Base-by-base conservation (phyloP, 805 yeast genomes). In the Kazachstania viticola region DNA sequence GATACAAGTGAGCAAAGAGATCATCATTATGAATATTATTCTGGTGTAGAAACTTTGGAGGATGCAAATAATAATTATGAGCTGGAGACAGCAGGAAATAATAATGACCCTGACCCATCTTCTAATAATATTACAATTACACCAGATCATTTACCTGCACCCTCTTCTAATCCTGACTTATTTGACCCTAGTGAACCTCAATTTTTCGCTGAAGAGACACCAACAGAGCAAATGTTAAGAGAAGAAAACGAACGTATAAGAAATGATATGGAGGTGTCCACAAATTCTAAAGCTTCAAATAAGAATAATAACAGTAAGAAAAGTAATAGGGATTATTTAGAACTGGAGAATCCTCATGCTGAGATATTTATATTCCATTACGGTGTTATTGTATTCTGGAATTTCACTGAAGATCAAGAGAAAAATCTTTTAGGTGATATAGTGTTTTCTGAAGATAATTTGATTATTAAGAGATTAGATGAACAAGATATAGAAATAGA, bases 361-460 rank as follows among this genome's bases (percentile, higher is more conserved):
- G 97, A 88, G 48, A 69, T 91, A 65, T 91, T 91, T 48, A 71
- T 91, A 11, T 75, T 88, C 51, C 76, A 74, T 32, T 91, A 91
- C 52, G 98, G 98, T 14, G 94, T 88, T 11, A 84, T 91, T n/a
- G 96, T 91, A 14, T 87, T 91, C 49, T 91, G 98, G 98, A 91
- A 91, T 49, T 85, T 91, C 45, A 75, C 88, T 3, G 95, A 85
- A 50, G 65, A 72, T 6, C 95, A 91, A 50, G 98, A 91, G 48
- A 85, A 85, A 60, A 91, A 88, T 46, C 74, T 91, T 14, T 65
- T 91, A 34, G 97, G 96, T 1, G 98, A 91, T 49, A 64, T 91
- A 40, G 79, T 73, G 24, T 69, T 69, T 47, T 65, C 69, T 23
- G 25, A 23, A 14, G 67, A 65, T 19, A 61, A 56, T 12, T 58